Percentiles rank a stretch among this genome's conserved stretches.
These are phyloP conservation scores for Phytophthora pisi DNA, from an alignment of 352 stramenopile species.

Conservation along the genomic window DNA sequence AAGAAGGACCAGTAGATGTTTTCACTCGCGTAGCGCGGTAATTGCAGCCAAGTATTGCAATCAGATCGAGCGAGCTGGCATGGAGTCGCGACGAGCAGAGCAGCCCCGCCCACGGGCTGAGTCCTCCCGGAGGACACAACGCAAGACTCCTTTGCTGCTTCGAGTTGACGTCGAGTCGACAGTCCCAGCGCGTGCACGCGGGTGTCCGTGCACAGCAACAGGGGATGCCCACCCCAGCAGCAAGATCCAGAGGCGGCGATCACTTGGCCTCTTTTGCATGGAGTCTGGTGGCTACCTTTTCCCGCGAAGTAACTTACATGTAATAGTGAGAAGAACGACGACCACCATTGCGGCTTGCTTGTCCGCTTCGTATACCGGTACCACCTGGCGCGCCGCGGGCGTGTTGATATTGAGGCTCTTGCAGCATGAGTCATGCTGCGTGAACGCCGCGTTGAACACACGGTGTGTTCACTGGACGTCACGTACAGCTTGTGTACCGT, in stretches of 20 bases:
- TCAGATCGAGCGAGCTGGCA: background rate
- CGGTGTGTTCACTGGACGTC: too few relatives aligned
- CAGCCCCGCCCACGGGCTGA: too few relatives aligned
- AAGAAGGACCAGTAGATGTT: conserved; percentile 28
- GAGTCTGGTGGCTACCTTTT: too few relatives aligned
- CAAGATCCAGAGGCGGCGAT: too few relatives aligned
- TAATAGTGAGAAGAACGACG: too few relatives aligned
- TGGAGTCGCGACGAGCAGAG: background rate
- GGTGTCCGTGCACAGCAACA: background rate
- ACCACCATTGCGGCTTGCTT: background rate
- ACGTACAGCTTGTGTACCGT: background rate
- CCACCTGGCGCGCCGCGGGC: background rate
- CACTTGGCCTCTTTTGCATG: too few relatives aligned
- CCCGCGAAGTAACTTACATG: too few relatives aligned
- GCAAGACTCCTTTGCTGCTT: background rate
- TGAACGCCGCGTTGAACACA: too few relatives aligned
- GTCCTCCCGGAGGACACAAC: too few relatives aligned
- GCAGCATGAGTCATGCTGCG: too few relatives aligned
- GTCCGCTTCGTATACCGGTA: background rate
- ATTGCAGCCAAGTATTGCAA: too few relatives aligned
- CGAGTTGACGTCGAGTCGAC: background rate
- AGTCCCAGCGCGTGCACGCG: background rate
- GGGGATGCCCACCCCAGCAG: background rate
- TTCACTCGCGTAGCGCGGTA: background rate
- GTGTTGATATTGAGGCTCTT: background rate